Base-by-base conservation (phyloP, 2,329 filamentous ascomycete genomes). In the Pyrenochaeta sp. region DNA sequence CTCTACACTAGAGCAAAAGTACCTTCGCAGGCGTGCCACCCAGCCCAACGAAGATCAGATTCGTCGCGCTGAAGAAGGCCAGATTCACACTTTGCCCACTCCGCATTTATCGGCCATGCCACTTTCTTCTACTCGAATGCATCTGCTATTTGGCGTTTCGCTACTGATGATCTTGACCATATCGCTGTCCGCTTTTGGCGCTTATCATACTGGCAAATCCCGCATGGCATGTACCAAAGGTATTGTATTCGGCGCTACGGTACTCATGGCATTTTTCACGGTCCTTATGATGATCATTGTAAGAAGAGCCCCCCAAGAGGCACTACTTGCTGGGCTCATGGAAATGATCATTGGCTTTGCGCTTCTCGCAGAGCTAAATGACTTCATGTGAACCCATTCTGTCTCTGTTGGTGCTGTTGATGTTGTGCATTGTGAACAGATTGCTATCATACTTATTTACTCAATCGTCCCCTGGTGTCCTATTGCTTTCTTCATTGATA, bases 311-410 rank as follows among this genome's bases (percentile, higher is more conserved):
- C 35, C 65, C 30, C 56, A 60, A 1, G 65, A 68, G 36, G 63
- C 63, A 12, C 44, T 66, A 20, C 56, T 69, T n/a, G 62, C 63
- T 36, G 66, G 63, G 11, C 52, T 70, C 3, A 52, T 69, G 20
- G 58, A 63, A 30, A 56, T 64, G 15, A 17, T 59, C 5, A 51
- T 66, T n/a, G 67, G 68, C 21, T 67, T 66, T 33, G 57, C 56
- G n/a, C 51, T 71, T 15, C 53, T 69, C n/a, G 23, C 59, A 9
- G 54, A 67, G 52, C 61, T 68, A 31, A 53, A 59, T 21, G 59
- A 66, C 4, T 58, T 68, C 32, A 66, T 67, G 54, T 58, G 44
- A 58, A 5, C 4, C 11, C 5, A 4, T 35, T 35, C 32, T 35
- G 15, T 35, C 15, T 14, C 14, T 35, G 23, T 27, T 9, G 9